A percentile compares a stretch with the other conserved stretches of the same genome.
Evolutionary conservation across 129 eudicot genomes (phyloP).

Genomic region (Centella asiatica): DNA sequence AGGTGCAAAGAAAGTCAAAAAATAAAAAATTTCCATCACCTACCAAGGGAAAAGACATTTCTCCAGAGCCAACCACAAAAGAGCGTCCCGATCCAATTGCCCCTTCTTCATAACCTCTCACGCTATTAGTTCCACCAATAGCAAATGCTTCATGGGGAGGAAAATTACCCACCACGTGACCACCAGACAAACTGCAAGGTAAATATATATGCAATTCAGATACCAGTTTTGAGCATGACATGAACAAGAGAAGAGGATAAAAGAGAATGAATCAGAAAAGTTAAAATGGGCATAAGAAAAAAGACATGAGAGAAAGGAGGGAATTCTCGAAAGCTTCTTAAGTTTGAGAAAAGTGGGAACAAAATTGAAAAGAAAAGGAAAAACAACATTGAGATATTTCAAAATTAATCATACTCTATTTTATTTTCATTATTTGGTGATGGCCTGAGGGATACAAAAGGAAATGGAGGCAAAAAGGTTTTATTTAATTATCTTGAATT

Average conservation of each 20-base stretch:
- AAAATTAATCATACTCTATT: no score
- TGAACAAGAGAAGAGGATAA: background rate
- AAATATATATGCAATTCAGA: background rate
- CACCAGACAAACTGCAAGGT: conserved; percentile 67
- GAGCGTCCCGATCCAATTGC: conserved; percentile 96
- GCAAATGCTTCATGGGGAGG: conserved; percentile 98
- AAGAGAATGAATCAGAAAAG: background rate
- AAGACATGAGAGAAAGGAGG: background rate
- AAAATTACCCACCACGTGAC: conserved; percentile 90
- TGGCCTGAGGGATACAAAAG: no score
- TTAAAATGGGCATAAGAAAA: background rate
- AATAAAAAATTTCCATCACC: conserved; percentile 8
- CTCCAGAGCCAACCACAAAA: conserved; percentile 87
- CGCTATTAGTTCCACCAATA: conserved; percentile 95
- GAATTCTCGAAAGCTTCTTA: background rate
- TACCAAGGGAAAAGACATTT: conserved; percentile 88
- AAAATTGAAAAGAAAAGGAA: no score
- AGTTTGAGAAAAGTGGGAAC: no score
- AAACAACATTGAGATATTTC: no score
- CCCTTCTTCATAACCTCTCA: conserved; percentile 98
- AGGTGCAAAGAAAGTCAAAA: background rate
- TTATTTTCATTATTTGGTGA: no score
- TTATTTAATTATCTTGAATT: no score
- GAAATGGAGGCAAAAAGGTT: no score
- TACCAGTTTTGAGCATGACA: background rate